Base-by-base conservation (phyloP, 2,329 filamentous ascomycete genomes). In the Paraconiothyrium sp. region DNA sequence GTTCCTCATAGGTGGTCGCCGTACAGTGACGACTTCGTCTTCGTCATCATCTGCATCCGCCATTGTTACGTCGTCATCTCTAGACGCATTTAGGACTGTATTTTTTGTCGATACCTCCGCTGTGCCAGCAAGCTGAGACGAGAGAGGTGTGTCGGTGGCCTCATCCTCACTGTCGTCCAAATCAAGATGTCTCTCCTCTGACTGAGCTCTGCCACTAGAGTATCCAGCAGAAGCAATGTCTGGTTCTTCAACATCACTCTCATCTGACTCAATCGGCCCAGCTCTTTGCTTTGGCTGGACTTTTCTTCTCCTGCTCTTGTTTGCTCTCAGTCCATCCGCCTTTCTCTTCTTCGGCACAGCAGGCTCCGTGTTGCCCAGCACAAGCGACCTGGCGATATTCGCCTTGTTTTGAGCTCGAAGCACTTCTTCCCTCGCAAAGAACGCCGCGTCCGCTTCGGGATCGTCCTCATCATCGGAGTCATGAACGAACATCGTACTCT, bases 381-480 rank as follows among this genome's bases (percentile, higher is more conserved):
- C 82, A 4, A 74, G 59, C 1, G 65, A 67, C 54, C 83, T 81
- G 59, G 81, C 80, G 60, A 87, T 82, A 16, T 81, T 80, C 35
- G 81, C 78, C 32, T 79, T 79, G 55, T 85, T 86, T 51, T 85
- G 85, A 65, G 87, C 84, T 52, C 91, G 84, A 62, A 90, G 83
- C 66, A 85, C 81, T 76, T 90, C 88, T 79, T 97, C 94, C 16
- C 87, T 84, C 2, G 85, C 88, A 78, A 94, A 97, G 79, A 97
- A 97, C 22, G 86, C 88, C 24, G 76, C 82, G 78, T 92, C 87
- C 59, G 88, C 86, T 50, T 93, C 92, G 37, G 86, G 88, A 72
- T 97, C 93, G 66, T 97, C 93, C 68, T 97, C 93, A 57, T 98
- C 95, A 74, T 98, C 95, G 67, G 91, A 93, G 41, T 90, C 89